Base-by-base conservation (phyloP, 805 yeast species). In the Candida qinlingensis region DNA sequence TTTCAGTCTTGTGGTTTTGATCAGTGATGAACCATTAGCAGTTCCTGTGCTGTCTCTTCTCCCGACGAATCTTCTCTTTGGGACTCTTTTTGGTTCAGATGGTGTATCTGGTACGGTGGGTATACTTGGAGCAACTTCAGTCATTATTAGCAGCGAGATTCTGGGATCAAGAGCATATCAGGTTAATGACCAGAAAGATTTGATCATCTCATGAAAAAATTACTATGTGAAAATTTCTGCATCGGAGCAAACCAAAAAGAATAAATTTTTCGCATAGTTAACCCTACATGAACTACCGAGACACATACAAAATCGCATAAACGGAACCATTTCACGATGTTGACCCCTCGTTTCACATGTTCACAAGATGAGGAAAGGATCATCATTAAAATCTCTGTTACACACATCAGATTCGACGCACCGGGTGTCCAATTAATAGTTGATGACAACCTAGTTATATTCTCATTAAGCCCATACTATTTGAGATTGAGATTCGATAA, bases 381-480 rank as follows among this genome's bases (percentile, higher is more conserved):
- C 2, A 70, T 65, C 49, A 71, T 94, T 2, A 75, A 77, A 26
- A 77, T 92, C 40, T 74, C 79, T 39, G 82, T 92, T 1, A 79
- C 91, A 0, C 85, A 83, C 57, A 73, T 89, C 34, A 72, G 96
- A 39, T 85, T 86, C 62, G 80, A 77, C 54, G 82, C 96, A 0
- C 72, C 78, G 13, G 79, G 79, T 36, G 73, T 94, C 12, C 97
- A 94, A 63, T 79, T 94, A 74, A 81, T 81, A 6, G 88, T 85
- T 1, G 83, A 85, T 36, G 80, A 79, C 27, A 81, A 85, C 38
- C 67, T 87, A 27, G 82, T 94, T 55, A 81, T 91, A 19, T 92
- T 94, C 65, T 80, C 94, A n/a, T 67, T 94, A 42, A 75, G 85
- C 1, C 99, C 99, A 2, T 94, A 94, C 68, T 94, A 92, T 62